These are phyloP conservation scores for Xylariaceae sp. DNA, from an alignment of 2,329 filamentous ascomycete genomes.

Conservation along the genomic window DNA sequence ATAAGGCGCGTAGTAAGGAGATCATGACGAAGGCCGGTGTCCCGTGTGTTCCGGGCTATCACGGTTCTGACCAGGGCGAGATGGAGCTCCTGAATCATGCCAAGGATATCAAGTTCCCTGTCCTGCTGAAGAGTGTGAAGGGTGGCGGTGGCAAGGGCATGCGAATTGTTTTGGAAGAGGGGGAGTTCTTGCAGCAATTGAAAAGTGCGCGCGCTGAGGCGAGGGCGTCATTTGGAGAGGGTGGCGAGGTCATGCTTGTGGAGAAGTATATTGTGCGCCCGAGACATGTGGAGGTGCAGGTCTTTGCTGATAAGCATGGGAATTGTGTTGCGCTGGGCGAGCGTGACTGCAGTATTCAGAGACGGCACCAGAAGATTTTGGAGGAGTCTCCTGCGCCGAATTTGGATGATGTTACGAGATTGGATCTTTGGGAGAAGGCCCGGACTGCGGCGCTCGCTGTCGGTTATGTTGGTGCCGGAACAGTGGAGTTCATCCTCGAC, in stretches of 20 bases:
- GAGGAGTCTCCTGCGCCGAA: slow-evolving; percentile 81
- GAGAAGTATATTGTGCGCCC: slow-evolving; percentile 76
- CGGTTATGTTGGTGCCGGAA: slow-evolving; percentile 83
- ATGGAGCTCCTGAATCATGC: slow-evolving; percentile 61
- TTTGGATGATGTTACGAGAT: slow-evolving; percentile 51
- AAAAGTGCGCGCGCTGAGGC: slow-evolving; percentile 71
- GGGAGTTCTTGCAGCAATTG: slow-evolving; percentile 66
- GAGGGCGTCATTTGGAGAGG: slow-evolving; percentile 71
- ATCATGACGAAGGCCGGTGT: slow-evolving; percentile 96
- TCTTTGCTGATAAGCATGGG: slow-evolving; percentile 78
- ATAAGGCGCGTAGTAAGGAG: slow-evolving; percentile 72
- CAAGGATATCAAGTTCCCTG: slow-evolving; percentile 61
- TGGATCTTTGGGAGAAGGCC: slow-evolving; percentile 62
- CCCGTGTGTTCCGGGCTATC: slow-evolving; percentile 93
- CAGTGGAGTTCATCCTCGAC: slow-evolving; percentile 86
- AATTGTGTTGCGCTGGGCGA: slow-evolving; percentile 80
- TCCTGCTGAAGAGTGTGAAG: slow-evolving; percentile 73
- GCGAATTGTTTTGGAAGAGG: slow-evolving; percentile 63
- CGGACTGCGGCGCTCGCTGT: slow-evolving; percentile 65
- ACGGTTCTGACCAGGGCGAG: slow-evolving; percentile 74
- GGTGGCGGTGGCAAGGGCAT: slow-evolving; percentile 83
- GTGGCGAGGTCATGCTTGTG: slow-evolving; percentile 74
- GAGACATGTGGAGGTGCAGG: slow-evolving; percentile 83
- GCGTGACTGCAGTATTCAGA: slow-evolving; percentile 81
- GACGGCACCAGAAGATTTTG: slow-evolving; percentile 84